Evolutionary conservation across 1,139 yeast genomes (phyloP), one percentile per base, ranked within the genome.

Genomic region (Ogataea hybrid): DNA sequence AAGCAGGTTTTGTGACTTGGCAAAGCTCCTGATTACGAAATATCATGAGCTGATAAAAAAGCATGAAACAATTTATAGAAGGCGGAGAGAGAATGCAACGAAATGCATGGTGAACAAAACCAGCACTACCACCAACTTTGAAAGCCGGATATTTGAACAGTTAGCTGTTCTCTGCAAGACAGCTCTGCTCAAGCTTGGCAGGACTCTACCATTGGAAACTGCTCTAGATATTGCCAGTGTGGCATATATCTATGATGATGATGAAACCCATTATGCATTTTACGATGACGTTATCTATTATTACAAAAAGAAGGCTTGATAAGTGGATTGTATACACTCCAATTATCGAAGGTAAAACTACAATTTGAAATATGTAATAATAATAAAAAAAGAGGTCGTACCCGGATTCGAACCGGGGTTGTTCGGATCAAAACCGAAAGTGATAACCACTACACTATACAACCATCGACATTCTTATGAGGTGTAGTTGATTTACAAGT

Each of bases 351-450:
- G n/a, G n/a, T 14, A 14, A 14, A 14, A 14, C 14, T 14, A 14
- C 14, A 14, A 14, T 14, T 14, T 14, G 14, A 14, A 14, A 14
- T 14, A 14, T 14, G 14, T 14, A 14, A 14, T n/a, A n/a, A n/a
- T n/a, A n/a, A n/a, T n/a, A 14, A 14, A 14, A 14, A 14, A 57
- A 56, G 47, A 81, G 89, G 88, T 82, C 88, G 81, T 79, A 79
- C 88, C 89, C 89, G 89, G 90, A 81, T 81, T 83, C 90, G 90
- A 84, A 83, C 90, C 84, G 90, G 88, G 88, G 90, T 84, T 80
- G 79, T 73, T 69, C 81, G 89, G 88, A 81, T 74, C 80, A 75
- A 72, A 75, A 74, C 79, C 80, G 77, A 74, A 69, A 69, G 80
- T 75, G 79, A 75, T 75, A 71, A 75, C 80, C 79, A 73, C 79